Evolutionary conservation across 768 basidiomycete genomes (phyloP), one percentile per base, ranked within the genome.

Genomic region (Obba rivulosa): DNA sequence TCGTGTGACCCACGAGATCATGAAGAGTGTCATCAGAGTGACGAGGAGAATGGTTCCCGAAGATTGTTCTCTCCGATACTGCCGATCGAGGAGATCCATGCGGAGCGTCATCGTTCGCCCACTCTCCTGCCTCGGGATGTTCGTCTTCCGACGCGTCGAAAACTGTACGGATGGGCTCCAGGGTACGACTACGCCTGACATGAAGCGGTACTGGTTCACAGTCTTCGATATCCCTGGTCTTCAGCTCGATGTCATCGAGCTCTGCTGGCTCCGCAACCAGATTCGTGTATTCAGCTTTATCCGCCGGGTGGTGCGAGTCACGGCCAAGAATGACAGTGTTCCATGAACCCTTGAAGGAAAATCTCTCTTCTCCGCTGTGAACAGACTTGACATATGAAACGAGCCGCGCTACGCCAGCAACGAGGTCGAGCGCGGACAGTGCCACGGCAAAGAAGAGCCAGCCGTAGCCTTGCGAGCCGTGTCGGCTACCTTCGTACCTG

Each of bases 401-500:
- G 34, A 81, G 58, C 20, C 87, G 83, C n/a, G 64, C 58, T 47
- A 79, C 53, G 8, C 75, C 64, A 3, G 72, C 65, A 41, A 76
- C 51, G 23, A 84, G 67, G 60, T 94, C 89, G 51, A 78, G 55
- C 3, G 64, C 58, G 31, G 80, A 76, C 23, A 85, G 63, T 2
- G 57, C 59, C 21, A 76, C 45, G 8, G 77, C 71, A 24, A 78
- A 55, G 20, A 75, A 50, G 31, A 86, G 58, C 38, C 78, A 65
- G 34, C 76, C 39, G 56, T 77, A 91, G 41, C 89, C 87, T 47
- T 85, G 78, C 8, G 69, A 60, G 2, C 77, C 70, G 62, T 95
- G 92, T 9, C 71, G 62, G 55, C 56, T 57, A 59, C 77, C 80
- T 68, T 83, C 68, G 58, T 89, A 89, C 85, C 87, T 89, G 60